phyloP scores from a whole-genome alignment of 352 stramenopile species.

The Pythium guiyangense region DNA sequence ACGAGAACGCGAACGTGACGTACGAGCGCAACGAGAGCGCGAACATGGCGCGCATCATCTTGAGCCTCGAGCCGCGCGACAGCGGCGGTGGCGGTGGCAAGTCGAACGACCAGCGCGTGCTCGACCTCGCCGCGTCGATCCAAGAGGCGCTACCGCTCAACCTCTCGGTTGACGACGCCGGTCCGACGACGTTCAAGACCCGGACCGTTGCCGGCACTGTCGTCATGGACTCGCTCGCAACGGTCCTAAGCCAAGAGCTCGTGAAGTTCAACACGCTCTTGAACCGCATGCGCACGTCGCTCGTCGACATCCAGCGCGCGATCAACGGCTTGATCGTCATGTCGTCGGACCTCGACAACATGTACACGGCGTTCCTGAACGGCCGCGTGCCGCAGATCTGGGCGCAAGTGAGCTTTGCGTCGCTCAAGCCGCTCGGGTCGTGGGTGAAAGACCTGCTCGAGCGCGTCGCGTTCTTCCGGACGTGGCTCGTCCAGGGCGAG shows the following conservation, averaged over 20 bases:
- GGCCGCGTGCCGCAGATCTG: conserved; percentile 89
- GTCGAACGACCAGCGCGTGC: conserved; percentile 84
- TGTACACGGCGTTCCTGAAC: conserved; percentile 93
- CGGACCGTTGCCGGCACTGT: conserved; percentile 70
- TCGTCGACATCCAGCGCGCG: conserved; percentile 73
- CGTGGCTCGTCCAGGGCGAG: conserved; percentile 90
- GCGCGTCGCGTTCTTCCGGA: conserved; percentile 90
- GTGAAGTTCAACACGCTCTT: conserved; percentile 94
- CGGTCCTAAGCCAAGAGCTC: conserved; percentile 91
- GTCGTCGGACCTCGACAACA: conserved; percentile 94
- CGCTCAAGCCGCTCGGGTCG: conserved; percentile 89
- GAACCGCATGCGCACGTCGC: conserved; percentile 72
- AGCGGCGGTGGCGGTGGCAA: conserved; percentile 35
- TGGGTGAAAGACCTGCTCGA: conserved; percentile 90
- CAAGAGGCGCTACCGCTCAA: conserved; percentile 51
- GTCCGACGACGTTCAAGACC: conserved; percentile 90
- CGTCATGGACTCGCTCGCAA: conserved; percentile 91
- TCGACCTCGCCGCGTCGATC: conserved; percentile 68
- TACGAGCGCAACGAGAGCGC: conserved; percentile 91
- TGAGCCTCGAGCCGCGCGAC: conserved; percentile 88
- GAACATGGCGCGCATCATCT: conserved; percentile 85
- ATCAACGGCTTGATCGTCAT: conserved; percentile 92
- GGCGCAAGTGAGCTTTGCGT: conserved; percentile 88
- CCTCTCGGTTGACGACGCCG: conserved; percentile 83
- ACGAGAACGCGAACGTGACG: conserved; percentile 94